Percentiles rank a stretch among this genome's conserved stretches.
Evolutionary conservation across 306 rosid genomes (phyloP).

Genomic region (Cucurbita moschata): DNA sequence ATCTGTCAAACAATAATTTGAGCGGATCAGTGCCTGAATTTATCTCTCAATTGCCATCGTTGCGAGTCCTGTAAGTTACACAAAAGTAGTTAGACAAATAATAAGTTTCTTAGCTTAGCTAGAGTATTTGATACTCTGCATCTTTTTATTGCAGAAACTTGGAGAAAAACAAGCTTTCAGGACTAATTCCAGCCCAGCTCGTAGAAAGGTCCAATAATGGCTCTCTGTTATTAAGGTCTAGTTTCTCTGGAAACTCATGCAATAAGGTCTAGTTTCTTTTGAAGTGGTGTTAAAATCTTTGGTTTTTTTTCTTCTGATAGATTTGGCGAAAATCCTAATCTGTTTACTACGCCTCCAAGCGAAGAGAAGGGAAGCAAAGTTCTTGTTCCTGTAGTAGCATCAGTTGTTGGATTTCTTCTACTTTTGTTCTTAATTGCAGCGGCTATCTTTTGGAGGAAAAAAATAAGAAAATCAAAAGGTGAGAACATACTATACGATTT

Average conservation of each 20-base stretch:
- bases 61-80: constrained; percentile 25
- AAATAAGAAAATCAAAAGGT: constrained; percentile 7
- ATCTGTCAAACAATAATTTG: constrained; percentile 29
- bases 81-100: not conserved
- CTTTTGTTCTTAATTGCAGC: constrained; percentile 6
- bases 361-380: not conserved
- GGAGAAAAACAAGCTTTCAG: constrained; percentile 22
- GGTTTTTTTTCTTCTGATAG: not conserved
- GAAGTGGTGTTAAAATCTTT: not conserved
- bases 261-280: not conserved
- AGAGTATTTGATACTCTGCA: not conserved
- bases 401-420: constrained; percentile 26
- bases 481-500: not conserved
- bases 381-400: constrained; percentile 24
- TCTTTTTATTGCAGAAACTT: constrained; percentile 13
- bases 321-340: constrained; percentile 20
- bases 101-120: not conserved
- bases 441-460: constrained; percentile 7
- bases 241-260: not conserved
- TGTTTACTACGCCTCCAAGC: constrained; percentile 1
- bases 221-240: constrained; percentile 24
- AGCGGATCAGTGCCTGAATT: constrained; percentile 29
- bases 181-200: constrained; percentile 21
- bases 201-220: constrained; percentile 15
- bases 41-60: constrained; percentile 18